A percentile compares a stretch with the other conserved stretches of the same genome.
phyloP scores from a whole-genome alignment of 148 eudicot species.

The Rheum nobile region DNA sequence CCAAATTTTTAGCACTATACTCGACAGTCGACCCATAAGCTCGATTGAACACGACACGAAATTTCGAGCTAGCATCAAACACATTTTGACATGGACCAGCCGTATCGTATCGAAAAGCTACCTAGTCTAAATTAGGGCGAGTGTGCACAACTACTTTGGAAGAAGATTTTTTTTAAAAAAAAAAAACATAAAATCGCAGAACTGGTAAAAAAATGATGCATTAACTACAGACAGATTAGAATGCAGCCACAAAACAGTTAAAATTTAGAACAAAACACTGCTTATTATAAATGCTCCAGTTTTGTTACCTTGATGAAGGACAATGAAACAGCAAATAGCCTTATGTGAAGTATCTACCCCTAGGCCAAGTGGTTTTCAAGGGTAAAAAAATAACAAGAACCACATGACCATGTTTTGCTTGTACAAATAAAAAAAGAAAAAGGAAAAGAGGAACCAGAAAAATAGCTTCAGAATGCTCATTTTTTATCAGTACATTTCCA shows the following conservation, averaged over 20 bases:
- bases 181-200: background rate
- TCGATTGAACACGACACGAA: too few species aligned
- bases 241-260: background rate
- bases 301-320: background rate
- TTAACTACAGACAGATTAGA: background rate
- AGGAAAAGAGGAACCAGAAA: background rate
- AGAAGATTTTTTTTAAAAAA: too few species aligned
- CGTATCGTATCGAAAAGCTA: too few species aligned
- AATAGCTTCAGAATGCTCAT: slow-evolving; percentile 1
- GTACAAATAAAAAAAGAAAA: too few species aligned
- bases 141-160: too few species aligned
- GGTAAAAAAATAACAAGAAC: slow-evolving; percentile 8
- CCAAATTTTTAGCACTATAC: too few species aligned
- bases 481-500: slow-evolving; percentile 1
- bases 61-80: too few species aligned
- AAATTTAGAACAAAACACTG: background rate
- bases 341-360: slow-evolving; percentile 3
- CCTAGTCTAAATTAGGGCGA: too few species aligned
- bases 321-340: background rate
- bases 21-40: too few species aligned
- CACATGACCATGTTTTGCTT: slow-evolving; percentile 8
- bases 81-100: too few species aligned
- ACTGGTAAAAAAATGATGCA: background rate
- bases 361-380: slow-evolving; percentile 11
- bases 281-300: background rate